Evolutionary conservation across 345 rosid species (phyloP), one percentile per base, ranked within the genome.

Genomic region (Eucalyptus coolabah): DNA sequence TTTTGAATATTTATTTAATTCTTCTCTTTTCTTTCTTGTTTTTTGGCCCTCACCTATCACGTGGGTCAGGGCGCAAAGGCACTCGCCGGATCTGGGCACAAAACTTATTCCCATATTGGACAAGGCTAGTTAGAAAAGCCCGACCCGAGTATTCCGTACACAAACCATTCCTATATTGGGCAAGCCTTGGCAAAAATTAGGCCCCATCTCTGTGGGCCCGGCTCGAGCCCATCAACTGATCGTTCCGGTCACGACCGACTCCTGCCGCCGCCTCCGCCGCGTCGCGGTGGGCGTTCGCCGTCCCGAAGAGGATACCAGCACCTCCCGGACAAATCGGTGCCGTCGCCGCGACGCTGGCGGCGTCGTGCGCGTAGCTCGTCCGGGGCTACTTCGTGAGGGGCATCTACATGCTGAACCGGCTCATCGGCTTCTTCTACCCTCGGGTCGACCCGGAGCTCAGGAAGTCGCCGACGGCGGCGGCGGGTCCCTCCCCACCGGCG

Each of bases 371-470:
- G 91, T 97, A 96, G 92, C 94, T 94, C 81, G 4, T 96, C 9
- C 98, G 99, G 85, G 99, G 97, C 59, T 96, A 92, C 93, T 86
- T 95, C 8, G 93, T 96, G 32, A 96, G 93, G 26, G 99, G 99
- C 81, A 97, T 98, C 93, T 98, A 98, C 93, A 89, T 97, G 94
- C 92, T 98, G 50, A 98, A 95, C 87, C 97, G 96, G 88, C 93
- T 98, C 88, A 95, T 98, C 51, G 98, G 96, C 26, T 98, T 98
- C 89, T 93, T 98, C 34, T 97, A 98, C 59, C 98, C 99, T 87
- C 98, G 94, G 91, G 95, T 96, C 56, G 99, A 98, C 90, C 99
- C 97, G 8, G 99, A 96, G 93, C 12, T 54, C 60, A 54, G 60
- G 60, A 23, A 2, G 56, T 85, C 89, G 44, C 89, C 30, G 95